Base-by-base conservation (phyloP, 1,284 basidiomycete species). In the Ganoderma lucidum region DNA sequence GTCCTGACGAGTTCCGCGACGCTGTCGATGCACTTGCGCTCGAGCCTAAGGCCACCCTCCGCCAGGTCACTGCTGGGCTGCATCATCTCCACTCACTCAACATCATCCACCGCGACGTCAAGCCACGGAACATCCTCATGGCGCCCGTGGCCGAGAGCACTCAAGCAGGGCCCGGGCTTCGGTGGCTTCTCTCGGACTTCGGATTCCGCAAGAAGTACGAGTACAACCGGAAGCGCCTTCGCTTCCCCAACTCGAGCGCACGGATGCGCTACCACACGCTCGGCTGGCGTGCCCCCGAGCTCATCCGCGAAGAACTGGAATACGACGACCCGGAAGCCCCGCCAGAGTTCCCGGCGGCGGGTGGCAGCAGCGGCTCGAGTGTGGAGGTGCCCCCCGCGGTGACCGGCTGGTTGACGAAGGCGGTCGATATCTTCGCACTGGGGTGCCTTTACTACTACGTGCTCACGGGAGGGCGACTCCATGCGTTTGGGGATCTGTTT, bases 21-120 rank as follows among this genome's bases (percentile, higher is more conserved):
- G 88, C 94, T 58, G 83, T 88, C 2, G 82, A 86, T 30, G 81
- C 86, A 41, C 39, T 41, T 41, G 39, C 12, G 6, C 94, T 97
- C 78, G 93, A 97, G 65, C 92, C 95, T 12, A 98, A 98, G 80
- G 90, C 90, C 69, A 96, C 96, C 0, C 81, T 99, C 70, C 86
- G 85, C 63, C 96, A 99, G 81, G 93, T 99, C 71, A 91, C 96
- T 0, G 89, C 91, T 17, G 97, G 97, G 3, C 80, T 99, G 68
- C 87, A 92, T 65, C 96, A 99, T 81, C 85, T 99, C 10, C 97
- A 99, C 79, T 93, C 90, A 30, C 89, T 99, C 76, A 98, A 98
- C 81, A 95, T 99, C 30, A 95, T 99, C 30, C 97, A 99, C 83
- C 91, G 97, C 35, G 97, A 99, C 79, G 98, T 99, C 81, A 99